Evolutionary conservation across 352 stramenopile genomes (phyloP).

Genomic region (Globisporangium nunn): DNA sequence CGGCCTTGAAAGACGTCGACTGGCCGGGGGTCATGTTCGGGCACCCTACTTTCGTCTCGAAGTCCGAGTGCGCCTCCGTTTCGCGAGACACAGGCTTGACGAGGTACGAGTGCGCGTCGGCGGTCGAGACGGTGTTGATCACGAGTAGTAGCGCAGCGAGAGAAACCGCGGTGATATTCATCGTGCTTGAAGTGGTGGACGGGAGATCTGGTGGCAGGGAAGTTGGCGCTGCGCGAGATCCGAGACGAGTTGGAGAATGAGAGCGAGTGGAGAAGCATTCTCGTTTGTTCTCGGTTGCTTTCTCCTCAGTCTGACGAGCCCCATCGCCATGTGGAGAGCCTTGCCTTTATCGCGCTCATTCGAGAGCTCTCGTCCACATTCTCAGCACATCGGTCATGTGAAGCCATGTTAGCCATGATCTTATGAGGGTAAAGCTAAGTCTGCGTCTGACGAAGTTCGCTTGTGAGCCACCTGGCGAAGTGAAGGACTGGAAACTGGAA

Average conservation of each 20-base stretch:
- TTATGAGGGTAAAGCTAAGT: neutral
- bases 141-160: neutral
- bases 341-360: neutral
- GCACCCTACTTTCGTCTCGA: constrained; percentile 24
- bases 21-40: constrained; percentile 20
- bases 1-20: constrained; percentile 28
- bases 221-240: neutral
- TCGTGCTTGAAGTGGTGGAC: neutral
- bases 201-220: neutral
- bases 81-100: constrained; percentile 35
- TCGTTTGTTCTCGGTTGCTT: neutral
- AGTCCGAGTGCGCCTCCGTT: constrained; percentile 22
- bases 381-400: neutral
- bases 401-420: neutral
- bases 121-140: constrained; percentile 1
- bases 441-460: neutral
- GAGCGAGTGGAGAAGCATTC: neutral
- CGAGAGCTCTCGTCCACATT: neutral
- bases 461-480: neutral
- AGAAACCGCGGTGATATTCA: constrained; percentile 6
- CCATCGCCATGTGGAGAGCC: neutral
- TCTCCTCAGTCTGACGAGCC: neutral
- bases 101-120: constrained; percentile 34
- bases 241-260: neutral
- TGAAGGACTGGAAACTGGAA: neutral